Evolutionary conservation across 1,284 basidiomycete species (phyloP).

Genomic region (Cutaneotrichosporon daszewskae): DNA sequence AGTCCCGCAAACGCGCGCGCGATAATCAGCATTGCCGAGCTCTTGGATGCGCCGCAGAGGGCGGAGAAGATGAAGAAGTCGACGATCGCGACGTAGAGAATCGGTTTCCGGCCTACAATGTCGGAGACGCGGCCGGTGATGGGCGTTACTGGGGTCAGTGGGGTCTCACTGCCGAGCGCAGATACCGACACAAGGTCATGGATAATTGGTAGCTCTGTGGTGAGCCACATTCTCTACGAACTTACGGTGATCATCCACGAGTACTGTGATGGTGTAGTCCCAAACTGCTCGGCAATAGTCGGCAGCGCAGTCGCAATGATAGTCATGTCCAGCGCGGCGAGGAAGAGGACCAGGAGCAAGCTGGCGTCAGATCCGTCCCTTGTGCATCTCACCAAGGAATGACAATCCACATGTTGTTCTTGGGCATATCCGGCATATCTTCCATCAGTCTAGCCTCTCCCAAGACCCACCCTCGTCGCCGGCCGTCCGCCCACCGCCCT

Average conservation of each 20-base stretch:
- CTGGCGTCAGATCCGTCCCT: conserved; percentile 21
- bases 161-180: too few species aligned
- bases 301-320: conserved; percentile 37
- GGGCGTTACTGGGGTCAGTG: conserved; percentile 32
- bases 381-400: conserved; percentile 26
- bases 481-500: conserved; percentile 13
- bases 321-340: conserved; percentile 39
- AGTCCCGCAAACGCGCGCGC: conserved; percentile 39
- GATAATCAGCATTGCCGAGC: conserved; percentile 34
- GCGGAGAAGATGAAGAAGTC: conserved; percentile 36
- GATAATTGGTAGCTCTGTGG: conserved; percentile 34
- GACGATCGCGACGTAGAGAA: conserved; percentile 39
- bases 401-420: conserved; percentile 31
- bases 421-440: conserved; percentile 11
- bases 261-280: conserved; percentile 29
- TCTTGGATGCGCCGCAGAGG: conserved; percentile 40
- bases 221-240: not conserved
- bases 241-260: conserved; percentile 33
- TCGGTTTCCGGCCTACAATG: conserved; percentile 40
- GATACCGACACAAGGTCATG: too few species aligned
- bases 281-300: conserved; percentile 26
- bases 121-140: conserved; percentile 41
- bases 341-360: conserved; percentile 38
- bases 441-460: not conserved
- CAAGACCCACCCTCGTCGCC: conserved; percentile 15